Evolutionary conservation across 495 filamentous ascomycete genomes (phyloP).

Genomic region (Apiosordaria backusii): DNA sequence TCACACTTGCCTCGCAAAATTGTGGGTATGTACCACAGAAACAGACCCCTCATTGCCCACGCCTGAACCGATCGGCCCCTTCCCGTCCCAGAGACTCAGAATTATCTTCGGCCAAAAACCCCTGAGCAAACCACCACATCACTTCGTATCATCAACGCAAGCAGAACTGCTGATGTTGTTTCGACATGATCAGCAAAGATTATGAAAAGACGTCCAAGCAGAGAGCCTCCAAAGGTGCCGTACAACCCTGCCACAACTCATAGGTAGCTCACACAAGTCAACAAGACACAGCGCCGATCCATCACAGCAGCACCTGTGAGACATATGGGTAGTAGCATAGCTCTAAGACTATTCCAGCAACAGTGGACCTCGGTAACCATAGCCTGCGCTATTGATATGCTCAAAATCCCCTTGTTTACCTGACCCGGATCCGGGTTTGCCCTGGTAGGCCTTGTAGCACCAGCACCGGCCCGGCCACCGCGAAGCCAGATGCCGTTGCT

Average conservation of each 20-base stretch:
- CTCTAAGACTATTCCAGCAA: neutral
- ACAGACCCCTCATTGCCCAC: no score
- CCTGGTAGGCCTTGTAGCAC: neutral
- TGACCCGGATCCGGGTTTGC: neutral
- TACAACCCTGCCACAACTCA: neutral
- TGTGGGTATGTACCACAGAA: no score
- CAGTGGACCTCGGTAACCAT: neutral
- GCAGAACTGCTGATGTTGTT: no score
- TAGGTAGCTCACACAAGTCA: neutral
- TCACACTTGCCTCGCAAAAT: no score
- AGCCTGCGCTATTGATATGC: neutral
- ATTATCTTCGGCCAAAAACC: neutral
- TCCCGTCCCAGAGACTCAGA: neutral
- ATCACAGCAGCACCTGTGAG: neutral
- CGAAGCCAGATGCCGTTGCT: neutral
- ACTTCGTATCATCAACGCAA: neutral
- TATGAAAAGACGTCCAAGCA: neutral
- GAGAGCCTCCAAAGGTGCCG: neutral
- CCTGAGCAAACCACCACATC: neutral
- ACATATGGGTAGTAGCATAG: neutral
- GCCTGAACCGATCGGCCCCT: neutral
- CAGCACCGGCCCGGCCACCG: neutral
- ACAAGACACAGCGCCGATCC: neutral
- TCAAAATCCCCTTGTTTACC: neutral
- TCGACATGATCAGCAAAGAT: neutral